Percentiles rank a stretch among this genome's conserved stretches.
Conservation (phyloP, 768 basidiomycete genomes). For the Saitozyma podzolica region DNA sequence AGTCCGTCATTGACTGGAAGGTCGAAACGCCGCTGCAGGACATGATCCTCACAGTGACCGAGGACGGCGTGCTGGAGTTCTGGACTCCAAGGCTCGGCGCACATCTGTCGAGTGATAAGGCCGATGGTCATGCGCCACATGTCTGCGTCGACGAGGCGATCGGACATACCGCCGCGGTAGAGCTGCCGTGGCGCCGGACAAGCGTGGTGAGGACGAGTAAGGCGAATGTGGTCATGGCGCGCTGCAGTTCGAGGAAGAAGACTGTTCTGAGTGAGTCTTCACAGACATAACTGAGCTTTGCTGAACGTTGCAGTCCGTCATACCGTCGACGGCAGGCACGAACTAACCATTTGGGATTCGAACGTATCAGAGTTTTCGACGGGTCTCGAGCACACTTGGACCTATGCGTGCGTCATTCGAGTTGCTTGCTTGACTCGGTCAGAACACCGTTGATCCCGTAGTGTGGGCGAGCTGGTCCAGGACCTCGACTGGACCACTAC, state of each 20-base stretch:
- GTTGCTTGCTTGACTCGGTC: background rate
- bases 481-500: slow-evolving; percentile 94
- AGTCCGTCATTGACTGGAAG: slow-evolving; percentile 47
- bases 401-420: slow-evolving; percentile 62
- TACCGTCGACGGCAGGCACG: slow-evolving; percentile 61
- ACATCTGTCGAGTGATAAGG: slow-evolving; percentile 61
- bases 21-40: slow-evolving; percentile 56
- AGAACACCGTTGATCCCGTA: background rate
- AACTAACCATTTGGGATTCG: slow-evolving; percentile 95
- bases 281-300: background rate
- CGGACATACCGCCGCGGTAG: too few species aligned
- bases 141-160: too few species aligned
- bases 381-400: slow-evolving; percentile 72
- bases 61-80: slow-evolving; percentile 76
- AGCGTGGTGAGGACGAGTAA: slow-evolving; percentile 65
- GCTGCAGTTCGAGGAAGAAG: slow-evolving; percentile 89
- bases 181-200: slow-evolving; percentile 55
- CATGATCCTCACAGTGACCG: slow-evolving; percentile 74
- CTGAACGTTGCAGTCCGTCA: slow-evolving; percentile 60
- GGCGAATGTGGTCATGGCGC: slow-evolving; percentile 65
- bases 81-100: slow-evolving; percentile 66
- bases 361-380: slow-evolving; percentile 89
- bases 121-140: background rate
- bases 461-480: slow-evolving; percentile 55
- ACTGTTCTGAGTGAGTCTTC: slow-evolving; percentile 71